Evolutionary conservation across 495 filamentous ascomycete species (phyloP).

Genomic region (Penicillium crystallinum): DNA sequence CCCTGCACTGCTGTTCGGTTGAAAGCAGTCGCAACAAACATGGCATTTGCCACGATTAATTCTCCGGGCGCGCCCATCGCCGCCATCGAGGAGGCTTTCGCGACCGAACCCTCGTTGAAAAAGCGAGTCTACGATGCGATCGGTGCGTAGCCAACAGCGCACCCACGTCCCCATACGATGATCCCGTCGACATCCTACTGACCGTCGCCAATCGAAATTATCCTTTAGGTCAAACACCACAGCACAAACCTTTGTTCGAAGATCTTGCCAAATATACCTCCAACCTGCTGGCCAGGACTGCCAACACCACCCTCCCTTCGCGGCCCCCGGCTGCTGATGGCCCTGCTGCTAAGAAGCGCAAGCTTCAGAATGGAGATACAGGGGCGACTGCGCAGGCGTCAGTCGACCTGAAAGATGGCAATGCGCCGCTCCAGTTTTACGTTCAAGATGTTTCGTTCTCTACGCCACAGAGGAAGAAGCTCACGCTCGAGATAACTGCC

Average conservation of each 20-base stretch:
- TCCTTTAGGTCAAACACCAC: constrained; percentile 32
- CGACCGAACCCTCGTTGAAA: constrained; percentile 38
- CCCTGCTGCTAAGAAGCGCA: constrained; percentile 49
- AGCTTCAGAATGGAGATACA: constrained; percentile 48
- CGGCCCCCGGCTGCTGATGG: constrained; percentile 27
- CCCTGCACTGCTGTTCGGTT: constrained; percentile 11
- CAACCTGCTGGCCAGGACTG: constrained; percentile 37
- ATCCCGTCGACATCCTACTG: constrained; percentile 12
- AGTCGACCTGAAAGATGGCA: constrained; percentile 37
- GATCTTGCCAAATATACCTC: constrained; percentile 47
- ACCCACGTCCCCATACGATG: constrained; percentile 12
- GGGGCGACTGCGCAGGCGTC: constrained; percentile 35
- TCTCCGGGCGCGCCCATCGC: constrained; percentile 23
- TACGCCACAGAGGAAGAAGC: constrained; percentile 89
- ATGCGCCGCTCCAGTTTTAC: constrained; percentile 41
- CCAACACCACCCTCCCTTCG: constrained; percentile 20
- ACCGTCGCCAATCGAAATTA: constrained; percentile 8
- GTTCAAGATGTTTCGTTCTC: constrained; percentile 69
- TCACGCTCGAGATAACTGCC: constrained; percentile 65
- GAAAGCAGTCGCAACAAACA: constrained; percentile 22
- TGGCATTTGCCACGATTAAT: constrained; percentile 46
- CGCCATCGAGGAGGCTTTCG: constrained; percentile 43
- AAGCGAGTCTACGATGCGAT: constrained; percentile 48
- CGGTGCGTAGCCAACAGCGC: constrained; percentile 30
- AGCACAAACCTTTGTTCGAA: constrained; percentile 40